These are phyloP conservation scores for Chytriomyces hyalinus DNA, from an alignment of 192 early-diverging fungal genomes.

Conservation along the genomic window DNA sequence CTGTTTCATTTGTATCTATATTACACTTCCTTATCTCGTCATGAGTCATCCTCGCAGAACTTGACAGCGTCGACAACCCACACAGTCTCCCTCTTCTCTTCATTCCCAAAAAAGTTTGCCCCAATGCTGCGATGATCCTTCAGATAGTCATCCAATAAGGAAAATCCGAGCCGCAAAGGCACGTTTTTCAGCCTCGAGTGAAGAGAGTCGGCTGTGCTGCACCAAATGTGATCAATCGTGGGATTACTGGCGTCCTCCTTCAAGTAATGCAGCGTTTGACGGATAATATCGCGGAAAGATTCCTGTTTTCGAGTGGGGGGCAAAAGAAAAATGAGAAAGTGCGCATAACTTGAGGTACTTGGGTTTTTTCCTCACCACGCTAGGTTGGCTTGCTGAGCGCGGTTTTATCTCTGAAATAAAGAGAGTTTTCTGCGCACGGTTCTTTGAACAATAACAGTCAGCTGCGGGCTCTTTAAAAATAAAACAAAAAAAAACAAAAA, in stretches of 20 bases:
- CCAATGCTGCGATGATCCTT: too few species aligned
- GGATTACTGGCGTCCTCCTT: neutral
- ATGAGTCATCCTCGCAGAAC: too few species aligned
- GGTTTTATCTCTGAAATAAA: constrained; percentile 1
- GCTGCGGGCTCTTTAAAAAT: neutral
- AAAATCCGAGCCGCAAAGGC: neutral
- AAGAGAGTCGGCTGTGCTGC: neutral
- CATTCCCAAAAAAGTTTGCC: too few species aligned
- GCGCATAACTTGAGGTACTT: neutral
- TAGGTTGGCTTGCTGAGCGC: neutral
- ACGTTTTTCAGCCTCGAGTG: neutral
- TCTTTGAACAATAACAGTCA: neutral
- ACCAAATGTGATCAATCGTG: neutral
- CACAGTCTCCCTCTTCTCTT: too few species aligned
- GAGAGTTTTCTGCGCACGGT: neutral
- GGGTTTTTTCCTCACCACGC: neutral
- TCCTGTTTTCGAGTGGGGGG: neutral
- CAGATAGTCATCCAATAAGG: too few species aligned
- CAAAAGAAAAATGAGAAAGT: neutral
- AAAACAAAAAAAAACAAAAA: neutral
- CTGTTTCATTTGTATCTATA: too few species aligned
- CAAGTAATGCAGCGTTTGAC: neutral
- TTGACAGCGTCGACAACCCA: too few species aligned
- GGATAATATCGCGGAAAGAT: neutral
- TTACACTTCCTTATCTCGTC: too few species aligned